Conservation (phyloP, 2,329 filamentous ascomycete genomes). For the Whalleya microplaca region DNA sequence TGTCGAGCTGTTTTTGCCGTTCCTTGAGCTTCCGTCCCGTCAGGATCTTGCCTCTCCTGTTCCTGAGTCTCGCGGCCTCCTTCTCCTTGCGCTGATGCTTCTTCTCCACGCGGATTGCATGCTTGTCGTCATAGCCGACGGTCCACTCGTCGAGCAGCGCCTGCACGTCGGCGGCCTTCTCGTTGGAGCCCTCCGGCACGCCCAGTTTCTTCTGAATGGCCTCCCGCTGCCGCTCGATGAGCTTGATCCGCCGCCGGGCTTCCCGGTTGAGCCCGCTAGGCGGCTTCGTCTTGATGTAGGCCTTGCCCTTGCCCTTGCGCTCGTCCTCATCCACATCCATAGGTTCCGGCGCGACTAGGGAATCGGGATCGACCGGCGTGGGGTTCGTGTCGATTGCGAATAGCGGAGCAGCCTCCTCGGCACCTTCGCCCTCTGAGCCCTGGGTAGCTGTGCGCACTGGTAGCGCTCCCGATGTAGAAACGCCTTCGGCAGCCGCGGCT, state of each 20-base stretch:
- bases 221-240: conserved; percentile 35
- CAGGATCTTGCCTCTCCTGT: conserved; percentile 24
- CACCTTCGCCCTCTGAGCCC: neutral
- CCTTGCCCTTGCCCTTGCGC: conserved; percentile 8
- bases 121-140: conserved; percentile 21
- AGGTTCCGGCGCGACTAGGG: conserved; percentile 1
- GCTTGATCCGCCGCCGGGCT: conserved; percentile 32
- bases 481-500: conserved; percentile 1
- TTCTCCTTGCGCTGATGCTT: conserved; percentile 25
- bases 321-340: conserved; percentile 8
- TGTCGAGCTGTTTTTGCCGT: conserved; percentile 17
- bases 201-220: conserved; percentile 31
- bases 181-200: conserved; percentile 22
- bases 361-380: conserved; percentile 22
- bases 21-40: conserved; percentile 26
- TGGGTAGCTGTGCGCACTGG: conserved; percentile 3
- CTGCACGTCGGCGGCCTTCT: conserved; percentile 31
- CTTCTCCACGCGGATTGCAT: conserved; percentile 20
- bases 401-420: conserved; percentile 14
- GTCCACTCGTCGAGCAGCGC: conserved; percentile 28
- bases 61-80: conserved; percentile 21
- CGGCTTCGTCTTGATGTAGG: neutral
- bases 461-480: conserved; percentile 1
- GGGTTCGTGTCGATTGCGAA: conserved; percentile 34
- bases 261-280: conserved; percentile 30